These are phyloP conservation scores for Fusarium sublunatum DNA, from an alignment of 2,329 filamentous ascomycete genomes.

Conservation along the genomic window DNA sequence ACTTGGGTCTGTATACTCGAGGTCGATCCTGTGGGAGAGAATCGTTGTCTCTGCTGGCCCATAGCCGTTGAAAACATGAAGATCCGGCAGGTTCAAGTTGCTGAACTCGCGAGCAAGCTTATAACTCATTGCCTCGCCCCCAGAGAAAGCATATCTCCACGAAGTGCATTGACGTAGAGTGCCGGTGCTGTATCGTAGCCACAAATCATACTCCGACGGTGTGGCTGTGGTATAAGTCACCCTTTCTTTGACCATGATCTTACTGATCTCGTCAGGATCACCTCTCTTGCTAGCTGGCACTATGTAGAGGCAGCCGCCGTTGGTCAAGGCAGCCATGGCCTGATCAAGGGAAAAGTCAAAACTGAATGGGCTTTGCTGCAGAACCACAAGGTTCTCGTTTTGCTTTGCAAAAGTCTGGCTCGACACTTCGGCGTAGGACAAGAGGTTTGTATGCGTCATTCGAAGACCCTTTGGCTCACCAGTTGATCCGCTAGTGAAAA, in stretches of 20 bases:
- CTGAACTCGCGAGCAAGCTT: not conserved
- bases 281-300: not conserved
- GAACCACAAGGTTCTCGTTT: not conserved
- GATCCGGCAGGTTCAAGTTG: not conserved
- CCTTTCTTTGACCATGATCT: not conserved
- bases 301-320: not conserved
- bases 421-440: not conserved
- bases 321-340: not conserved
- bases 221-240: not conserved
- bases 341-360: conserved; percentile 4
- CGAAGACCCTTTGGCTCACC: conserved; percentile 1
- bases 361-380: not conserved
- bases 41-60: not conserved
- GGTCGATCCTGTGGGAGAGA: not conserved
- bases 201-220: not conserved
- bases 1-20: not conserved
- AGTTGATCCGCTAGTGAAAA: conserved; percentile 1
- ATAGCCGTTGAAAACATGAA: not conserved
- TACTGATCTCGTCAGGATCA: not conserved
- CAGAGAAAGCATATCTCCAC: not conserved
- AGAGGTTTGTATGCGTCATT: not conserved
- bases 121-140: not conserved
- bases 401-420: not conserved
- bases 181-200: not conserved
- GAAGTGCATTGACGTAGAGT: not conserved